Evolutionary conservation across 208 protist genomes (phyloP), one percentile per base, ranked within the genome.

Genomic region (Trichomonas gallinae): DNA sequence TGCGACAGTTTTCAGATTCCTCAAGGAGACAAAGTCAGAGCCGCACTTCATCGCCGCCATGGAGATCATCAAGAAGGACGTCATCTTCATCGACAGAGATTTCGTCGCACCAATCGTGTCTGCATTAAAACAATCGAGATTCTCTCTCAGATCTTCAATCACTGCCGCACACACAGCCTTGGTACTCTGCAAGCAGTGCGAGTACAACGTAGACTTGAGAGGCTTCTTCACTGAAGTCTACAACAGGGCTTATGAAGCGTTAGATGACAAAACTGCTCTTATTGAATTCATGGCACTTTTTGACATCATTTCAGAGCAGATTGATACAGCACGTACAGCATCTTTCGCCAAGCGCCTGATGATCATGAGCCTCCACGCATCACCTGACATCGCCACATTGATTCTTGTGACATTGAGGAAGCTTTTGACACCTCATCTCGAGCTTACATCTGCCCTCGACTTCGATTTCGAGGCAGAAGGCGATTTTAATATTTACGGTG

Each of bases 21-120:
- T 93, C n/a, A 93, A 93, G n/a, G 87, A 93, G 15, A 93, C 87
- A 48, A 93, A 93, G 31, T 48, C 40, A 15, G 87, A 93, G 45
- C 3, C 9, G 3, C 87, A 93, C 15, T 93, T 51, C 34, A 34
- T 93, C 0, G 87, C 11, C 2, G 87, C 87, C 17, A 93, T 93
- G 87, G 26, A 48, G 3, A 38, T 93, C 4, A 51, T 93, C 44
- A 42, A 17, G 9, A n/a, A 51, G 10, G 42, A 93, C 38, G 87
- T 93, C 38, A 31, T 48, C 11, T 93, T 58, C 31, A 93, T 93
- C 51, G 45, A 93, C 17, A 93, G n/a, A 34, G 87, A 93, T 31
- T 26, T 93, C 8, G 44, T 93, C 38, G 0, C 44, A 10, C 4
- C 87, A 11, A 93, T 93, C 46, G 13, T 93, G 8, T 17, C 11